phyloP scores from a whole-genome alignment of 2,329 filamentous ascomycete genomes.

The Pseudogymnoascus sp. region DNA sequence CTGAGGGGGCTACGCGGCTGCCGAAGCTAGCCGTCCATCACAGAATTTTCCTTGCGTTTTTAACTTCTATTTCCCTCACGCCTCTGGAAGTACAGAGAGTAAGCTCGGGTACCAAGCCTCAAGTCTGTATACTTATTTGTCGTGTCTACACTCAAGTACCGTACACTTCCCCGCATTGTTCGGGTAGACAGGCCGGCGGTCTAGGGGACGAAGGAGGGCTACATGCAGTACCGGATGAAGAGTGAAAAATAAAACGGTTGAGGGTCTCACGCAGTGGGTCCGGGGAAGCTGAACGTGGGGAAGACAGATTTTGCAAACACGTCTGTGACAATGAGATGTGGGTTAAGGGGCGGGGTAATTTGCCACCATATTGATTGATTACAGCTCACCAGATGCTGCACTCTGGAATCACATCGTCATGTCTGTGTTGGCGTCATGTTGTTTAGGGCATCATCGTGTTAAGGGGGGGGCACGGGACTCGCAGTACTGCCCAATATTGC shows the following conservation, averaged over 20 bases:
- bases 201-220: not conserved
- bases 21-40: not conserved
- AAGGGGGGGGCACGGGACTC: not conserved
- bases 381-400: not conserved
- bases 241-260: not conserved
- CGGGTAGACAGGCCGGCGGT: not conserved
- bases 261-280: not conserved
- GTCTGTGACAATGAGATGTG: not conserved
- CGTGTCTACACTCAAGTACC: not conserved
- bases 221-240: not conserved
- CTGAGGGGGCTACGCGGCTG: not conserved
- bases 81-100: not conserved
- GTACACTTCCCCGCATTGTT: not conserved
- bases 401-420: not conserved
- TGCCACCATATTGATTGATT: constrained; percentile 4
- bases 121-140: not conserved
- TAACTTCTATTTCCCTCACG: not conserved
- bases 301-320: not conserved
- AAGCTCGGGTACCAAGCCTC: not conserved
- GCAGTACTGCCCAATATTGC: not conserved
- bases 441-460: not conserved
- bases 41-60: not conserved
- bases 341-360: constrained; percentile 1
- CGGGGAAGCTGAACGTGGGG: not conserved
- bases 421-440: not conserved